Conservation (phyloP, 139 green algal genomes). For the Chlamydomonas sp. region DNA sequence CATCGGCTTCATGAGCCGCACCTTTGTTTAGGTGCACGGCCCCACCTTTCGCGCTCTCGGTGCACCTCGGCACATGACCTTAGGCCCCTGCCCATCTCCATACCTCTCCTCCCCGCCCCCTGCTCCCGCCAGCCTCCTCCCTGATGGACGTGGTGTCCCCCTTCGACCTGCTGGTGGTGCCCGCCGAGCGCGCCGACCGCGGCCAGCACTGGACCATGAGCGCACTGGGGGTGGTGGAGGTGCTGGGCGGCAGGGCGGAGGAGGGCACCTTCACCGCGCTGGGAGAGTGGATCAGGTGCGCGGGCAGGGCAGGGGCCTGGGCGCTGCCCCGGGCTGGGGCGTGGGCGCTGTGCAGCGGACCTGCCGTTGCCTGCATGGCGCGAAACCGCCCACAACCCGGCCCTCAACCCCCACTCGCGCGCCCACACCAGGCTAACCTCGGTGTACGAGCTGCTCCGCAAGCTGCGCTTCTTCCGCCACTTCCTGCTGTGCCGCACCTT, state of each 20-base stretch:
- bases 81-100: background rate
- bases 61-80: background rate
- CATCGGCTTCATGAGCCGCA: no score
- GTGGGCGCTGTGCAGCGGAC: no score
- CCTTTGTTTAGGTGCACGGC: no score
- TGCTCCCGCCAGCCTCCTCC: constrained; percentile 1
- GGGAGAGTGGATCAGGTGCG: constrained; percentile 52
- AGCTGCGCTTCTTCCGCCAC: constrained; percentile 55
- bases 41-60: background rate
- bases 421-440: constrained; percentile 19
- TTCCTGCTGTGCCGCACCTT: constrained; percentile 40
- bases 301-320: background rate
- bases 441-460: constrained; percentile 52
- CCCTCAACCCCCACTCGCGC: background rate
- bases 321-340: no score
- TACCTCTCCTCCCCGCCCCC: background rate
- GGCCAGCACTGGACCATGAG: constrained; percentile 47
- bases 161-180: constrained; percentile 51
- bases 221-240: constrained; percentile 36
- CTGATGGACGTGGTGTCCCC: constrained; percentile 38
- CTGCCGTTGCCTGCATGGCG: no score
- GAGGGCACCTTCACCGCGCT: constrained; percentile 47
- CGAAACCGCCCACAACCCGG: background rate
- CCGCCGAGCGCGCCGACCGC: constrained; percentile 26
- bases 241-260: background rate